Evolutionary conservation across 208 protist genomes (phyloP).

Genomic region (Wallacemonas sp.): DNA sequence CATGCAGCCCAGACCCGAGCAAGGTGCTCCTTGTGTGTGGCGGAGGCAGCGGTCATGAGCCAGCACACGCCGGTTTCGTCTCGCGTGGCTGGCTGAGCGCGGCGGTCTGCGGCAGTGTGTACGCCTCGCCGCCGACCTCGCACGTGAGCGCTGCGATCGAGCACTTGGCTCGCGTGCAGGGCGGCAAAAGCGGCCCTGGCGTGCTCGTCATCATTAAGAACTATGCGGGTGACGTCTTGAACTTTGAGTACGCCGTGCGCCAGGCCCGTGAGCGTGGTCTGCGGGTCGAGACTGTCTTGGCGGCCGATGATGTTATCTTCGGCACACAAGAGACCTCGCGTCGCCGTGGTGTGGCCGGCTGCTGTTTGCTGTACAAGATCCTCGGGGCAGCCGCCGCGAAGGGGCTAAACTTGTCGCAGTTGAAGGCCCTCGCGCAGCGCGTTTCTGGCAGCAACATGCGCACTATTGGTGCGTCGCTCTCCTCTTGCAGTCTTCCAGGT

Average conservation of each 20-base stretch:
- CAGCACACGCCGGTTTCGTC: constrained; percentile 83
- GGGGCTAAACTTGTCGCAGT: constrained; percentile 47
- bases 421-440: constrained; percentile 40
- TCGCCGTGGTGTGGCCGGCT: constrained; percentile 86
- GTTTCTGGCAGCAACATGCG: constrained; percentile 50
- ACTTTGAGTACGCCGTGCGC: constrained; percentile 86
- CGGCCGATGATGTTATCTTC: constrained; percentile 85
- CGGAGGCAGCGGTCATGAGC: constrained; percentile 92
- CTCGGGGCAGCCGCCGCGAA: constrained; percentile 61
- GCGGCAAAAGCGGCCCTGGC: constrained; percentile 37
- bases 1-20: constrained; percentile 28
- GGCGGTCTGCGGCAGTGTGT: constrained; percentile 89
- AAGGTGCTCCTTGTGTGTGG: constrained; percentile 81
- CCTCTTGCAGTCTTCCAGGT: constrained; percentile 67
- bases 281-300: constrained; percentile 69
- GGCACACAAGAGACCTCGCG: constrained; percentile 28
- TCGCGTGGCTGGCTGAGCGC: constrained; percentile 88
- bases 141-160: constrained; percentile 82
- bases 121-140: constrained; percentile 73
- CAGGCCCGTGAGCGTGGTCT: constrained; percentile 51
- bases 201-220: constrained; percentile 93
- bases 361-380: constrained; percentile 87
- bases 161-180: constrained; percentile 44
- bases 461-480: constrained; percentile 75
- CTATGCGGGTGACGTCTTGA: constrained; percentile 91